Evolutionary conservation across 1,284 basidiomycete genomes (phyloP).

Genomic region (Xerocomus subilludens): DNA sequence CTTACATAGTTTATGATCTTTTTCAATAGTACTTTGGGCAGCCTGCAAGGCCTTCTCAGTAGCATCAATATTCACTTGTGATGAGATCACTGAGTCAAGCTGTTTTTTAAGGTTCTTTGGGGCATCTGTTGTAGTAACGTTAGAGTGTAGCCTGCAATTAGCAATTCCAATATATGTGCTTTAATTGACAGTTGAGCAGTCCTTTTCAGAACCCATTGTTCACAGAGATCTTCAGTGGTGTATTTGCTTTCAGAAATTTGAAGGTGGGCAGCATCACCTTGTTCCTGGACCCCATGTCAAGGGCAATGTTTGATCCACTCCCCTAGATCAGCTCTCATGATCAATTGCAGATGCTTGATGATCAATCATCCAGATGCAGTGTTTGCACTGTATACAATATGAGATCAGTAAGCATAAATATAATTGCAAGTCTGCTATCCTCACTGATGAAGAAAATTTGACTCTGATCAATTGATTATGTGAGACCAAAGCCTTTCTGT

Average conservation of each 20-base stretch:
- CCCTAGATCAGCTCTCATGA: conserved; percentile 42
- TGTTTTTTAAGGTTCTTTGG: conserved; percentile 52
- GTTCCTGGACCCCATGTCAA: conserved; percentile 22
- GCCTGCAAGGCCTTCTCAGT: conserved; percentile 44
- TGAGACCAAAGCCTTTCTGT: no score
- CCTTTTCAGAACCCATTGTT: conserved; percentile 46
- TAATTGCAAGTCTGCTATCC: no score
- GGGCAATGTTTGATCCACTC: conserved; percentile 47
- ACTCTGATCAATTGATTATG: no score
- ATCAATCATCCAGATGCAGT: conserved; percentile 51
- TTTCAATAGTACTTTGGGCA: not conserved
- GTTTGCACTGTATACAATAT: no score
- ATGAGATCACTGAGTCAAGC: conserved; percentile 51
- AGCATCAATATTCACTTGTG: conserved; percentile 54
- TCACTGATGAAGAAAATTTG: no score
- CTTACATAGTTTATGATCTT: not conserved
- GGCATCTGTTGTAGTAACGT: conserved; percentile 41
- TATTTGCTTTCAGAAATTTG: conserved; percentile 36
- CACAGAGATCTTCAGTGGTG: conserved; percentile 29
- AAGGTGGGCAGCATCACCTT: conserved; percentile 17
- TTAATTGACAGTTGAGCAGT: not conserved
- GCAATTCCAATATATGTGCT: not conserved
- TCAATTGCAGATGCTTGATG: conserved; percentile 42
- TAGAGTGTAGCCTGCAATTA: not conserved
- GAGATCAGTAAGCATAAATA: not conserved